Evolutionary conservation across 305 asterid genomes (phyloP).

Genomic region (Lippia alba): DNA sequence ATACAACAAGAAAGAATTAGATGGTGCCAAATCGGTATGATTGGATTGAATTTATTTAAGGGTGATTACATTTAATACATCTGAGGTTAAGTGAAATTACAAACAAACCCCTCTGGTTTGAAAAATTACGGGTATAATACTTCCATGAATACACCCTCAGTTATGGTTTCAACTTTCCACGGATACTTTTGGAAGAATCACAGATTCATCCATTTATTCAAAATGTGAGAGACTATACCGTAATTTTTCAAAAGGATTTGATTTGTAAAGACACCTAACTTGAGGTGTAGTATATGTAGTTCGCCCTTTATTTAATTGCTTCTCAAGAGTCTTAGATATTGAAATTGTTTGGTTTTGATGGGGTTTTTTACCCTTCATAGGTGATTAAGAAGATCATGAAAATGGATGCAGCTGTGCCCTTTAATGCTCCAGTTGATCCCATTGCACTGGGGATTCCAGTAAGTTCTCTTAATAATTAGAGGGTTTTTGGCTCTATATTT

Average conservation of each 20-base stretch:
- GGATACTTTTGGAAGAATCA: not conserved
- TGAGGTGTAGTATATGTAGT: no score
- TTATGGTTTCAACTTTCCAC: no score
- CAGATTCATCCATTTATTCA: no score
- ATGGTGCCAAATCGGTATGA: conserved; percentile 55
- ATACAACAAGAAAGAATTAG: conserved; percentile 50
- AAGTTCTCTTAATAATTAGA: not conserved
- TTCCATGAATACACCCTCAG: no score
- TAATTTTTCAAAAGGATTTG: no score
- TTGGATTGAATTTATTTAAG: not conserved
- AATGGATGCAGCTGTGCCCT: conserved; percentile 84
- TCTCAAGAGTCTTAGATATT: not conserved
- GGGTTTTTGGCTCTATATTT: not conserved
- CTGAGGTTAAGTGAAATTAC: no score
- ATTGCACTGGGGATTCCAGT: conserved; percentile 77
- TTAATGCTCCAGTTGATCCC: conserved; percentile 81
- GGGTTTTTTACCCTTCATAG: conserved; percentile 33
- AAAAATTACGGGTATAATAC: no score
- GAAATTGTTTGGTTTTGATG: conserved; percentile 6
- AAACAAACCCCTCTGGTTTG: no score
- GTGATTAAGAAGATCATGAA: conserved; percentile 61
- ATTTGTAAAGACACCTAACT: no score
- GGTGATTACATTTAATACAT: no score
- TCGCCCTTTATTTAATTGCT: no score
- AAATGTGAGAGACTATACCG: no score